These are phyloP conservation scores for Daedaleopsis sinensis DNA, from an alignment of 768 basidiomycete genomes.

Conservation along the genomic window DNA sequence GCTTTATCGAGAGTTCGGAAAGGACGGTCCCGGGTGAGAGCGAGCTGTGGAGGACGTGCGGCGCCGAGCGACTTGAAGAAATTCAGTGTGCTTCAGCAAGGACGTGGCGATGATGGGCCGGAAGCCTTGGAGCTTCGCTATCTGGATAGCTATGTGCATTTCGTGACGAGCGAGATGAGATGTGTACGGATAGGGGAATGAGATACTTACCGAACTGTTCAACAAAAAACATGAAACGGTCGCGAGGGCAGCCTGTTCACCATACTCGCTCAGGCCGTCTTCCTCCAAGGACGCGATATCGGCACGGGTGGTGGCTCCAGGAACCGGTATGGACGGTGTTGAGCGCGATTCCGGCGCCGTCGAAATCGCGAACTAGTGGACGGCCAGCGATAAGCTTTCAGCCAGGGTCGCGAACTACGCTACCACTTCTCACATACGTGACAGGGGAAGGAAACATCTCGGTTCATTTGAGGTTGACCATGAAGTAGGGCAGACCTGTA, in stretches of 20 bases:
- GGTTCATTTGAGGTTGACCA: background rate
- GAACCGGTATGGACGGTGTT: conserved; percentile 25
- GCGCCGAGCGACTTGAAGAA: conserved; percentile 30
- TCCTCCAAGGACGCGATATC: conserved; percentile 29
- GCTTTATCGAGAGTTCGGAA: conserved; percentile 8
- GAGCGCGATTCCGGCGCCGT: conserved; percentile 35
- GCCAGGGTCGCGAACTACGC: too few relatives aligned
- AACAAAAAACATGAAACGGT: conserved; percentile 28
- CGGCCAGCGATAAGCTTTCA: too few relatives aligned
- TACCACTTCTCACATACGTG: too few relatives aligned
- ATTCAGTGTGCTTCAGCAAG: conserved; percentile 24
- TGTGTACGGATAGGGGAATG: background rate
- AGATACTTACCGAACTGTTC: conserved; percentile 30
- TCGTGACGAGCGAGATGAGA: background rate
- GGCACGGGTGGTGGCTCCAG: background rate
- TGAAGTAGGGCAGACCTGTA: background rate
- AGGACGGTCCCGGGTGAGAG: background rate
- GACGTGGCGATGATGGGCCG: conserved; percentile 34
- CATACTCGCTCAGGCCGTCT: conserved; percentile 32
- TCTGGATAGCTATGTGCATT: conserved; percentile 28
- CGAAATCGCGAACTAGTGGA: conserved; percentile 31
- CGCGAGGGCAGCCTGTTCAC: conserved; percentile 33
- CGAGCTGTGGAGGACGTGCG: conserved; percentile 30
- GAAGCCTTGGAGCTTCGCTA: conserved; percentile 32
- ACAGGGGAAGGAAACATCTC: too few relatives aligned